Evolutionary conservation across 805 yeast species (phyloP).

Genomic region (Monosporozyma servazzii): DNA sequence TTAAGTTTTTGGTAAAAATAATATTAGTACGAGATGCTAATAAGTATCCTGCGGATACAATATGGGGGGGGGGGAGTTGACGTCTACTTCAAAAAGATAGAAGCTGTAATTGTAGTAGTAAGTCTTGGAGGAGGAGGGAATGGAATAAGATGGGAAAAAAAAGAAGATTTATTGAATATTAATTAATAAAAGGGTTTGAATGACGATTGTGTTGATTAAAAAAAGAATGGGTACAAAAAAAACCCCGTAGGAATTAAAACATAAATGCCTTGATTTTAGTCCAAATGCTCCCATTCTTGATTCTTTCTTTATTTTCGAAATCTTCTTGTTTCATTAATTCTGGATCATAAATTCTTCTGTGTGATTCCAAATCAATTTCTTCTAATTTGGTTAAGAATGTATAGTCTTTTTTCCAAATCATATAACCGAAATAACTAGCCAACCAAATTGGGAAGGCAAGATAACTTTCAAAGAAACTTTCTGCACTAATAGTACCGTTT

Average conservation of each 20-base stretch:
- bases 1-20: not conserved
- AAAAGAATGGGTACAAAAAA: not conserved
- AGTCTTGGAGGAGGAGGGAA: too few relatives aligned
- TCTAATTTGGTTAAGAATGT: slow-evolving; percentile 27
- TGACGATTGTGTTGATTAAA: not conserved
- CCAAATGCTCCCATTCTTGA: slow-evolving; percentile 17
- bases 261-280: slow-evolving; percentile 31
- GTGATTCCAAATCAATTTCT: slow-evolving; percentile 37
- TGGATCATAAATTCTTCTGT: slow-evolving; percentile 33
- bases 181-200: not conserved
- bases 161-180: not conserved
- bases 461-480: slow-evolving; percentile 43
- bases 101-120: not conserved
- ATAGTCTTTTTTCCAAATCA: slow-evolving; percentile 35
- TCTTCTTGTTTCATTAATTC: slow-evolving; percentile 35
- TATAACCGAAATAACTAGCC: slow-evolving; percentile 41
- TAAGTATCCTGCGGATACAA: slow-evolving; percentile 1
- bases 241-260: slow-evolving; percentile 26
- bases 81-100: too few relatives aligned
- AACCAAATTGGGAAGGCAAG: slow-evolving; percentile 39
- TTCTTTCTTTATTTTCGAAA: slow-evolving; percentile 28
- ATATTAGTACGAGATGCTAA: not conserved
- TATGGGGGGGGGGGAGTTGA: not conserved
- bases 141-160: not conserved
- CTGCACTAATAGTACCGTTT: slow-evolving; percentile 30